These are phyloP conservation scores for Drosera spatulata DNA, from an alignment of 179 eudicot genomes.

Conservation along the genomic window DNA sequence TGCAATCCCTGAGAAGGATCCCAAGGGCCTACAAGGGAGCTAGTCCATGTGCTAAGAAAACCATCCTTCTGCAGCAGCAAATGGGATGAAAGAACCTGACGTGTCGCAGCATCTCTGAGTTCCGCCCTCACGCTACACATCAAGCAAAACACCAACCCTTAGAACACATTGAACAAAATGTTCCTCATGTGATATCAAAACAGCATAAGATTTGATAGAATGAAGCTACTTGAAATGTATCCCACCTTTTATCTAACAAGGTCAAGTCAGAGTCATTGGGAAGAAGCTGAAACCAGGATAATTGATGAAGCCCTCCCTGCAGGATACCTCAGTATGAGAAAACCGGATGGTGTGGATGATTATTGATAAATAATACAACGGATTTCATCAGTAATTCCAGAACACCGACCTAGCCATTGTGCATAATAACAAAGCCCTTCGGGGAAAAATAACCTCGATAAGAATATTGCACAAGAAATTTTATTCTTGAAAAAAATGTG, in stretches of 20 bases:
- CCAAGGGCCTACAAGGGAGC: conserved; percentile 98
- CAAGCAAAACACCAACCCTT: background rate
- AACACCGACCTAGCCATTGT: too few relatives aligned
- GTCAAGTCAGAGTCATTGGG: conserved; percentile 60
- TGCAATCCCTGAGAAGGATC: conserved; percentile 97
- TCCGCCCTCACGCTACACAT: conserved; percentile 33
- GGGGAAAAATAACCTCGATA: too few relatives aligned
- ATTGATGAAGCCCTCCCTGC: conserved; percentile 84
- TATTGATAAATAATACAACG: background rate
- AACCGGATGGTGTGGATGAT: background rate
- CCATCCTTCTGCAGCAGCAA: conserved; percentile 86
- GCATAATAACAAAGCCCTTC: too few relatives aligned
- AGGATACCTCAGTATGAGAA: conserved; percentile 6
- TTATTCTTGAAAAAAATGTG: too few relatives aligned
- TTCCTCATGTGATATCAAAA: background rate
- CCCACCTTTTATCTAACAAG: conserved; percentile 54
- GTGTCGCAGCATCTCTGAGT: conserved; percentile 56
- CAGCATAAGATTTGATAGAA: background rate
- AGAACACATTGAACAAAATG: background rate
- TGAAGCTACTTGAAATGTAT: background rate
- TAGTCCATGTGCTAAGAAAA: conserved; percentile 82
- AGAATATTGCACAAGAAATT: too few relatives aligned
- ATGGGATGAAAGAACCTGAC: conserved; percentile 68
- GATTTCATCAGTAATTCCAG: too few relatives aligned
- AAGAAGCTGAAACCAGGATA: conserved; percentile 93